Percentiles rank a stretch among this genome's conserved stretches.
Conservation (phyloP, 1,284 basidiomycete species). For the Laetiporus sulphureus region DNA sequence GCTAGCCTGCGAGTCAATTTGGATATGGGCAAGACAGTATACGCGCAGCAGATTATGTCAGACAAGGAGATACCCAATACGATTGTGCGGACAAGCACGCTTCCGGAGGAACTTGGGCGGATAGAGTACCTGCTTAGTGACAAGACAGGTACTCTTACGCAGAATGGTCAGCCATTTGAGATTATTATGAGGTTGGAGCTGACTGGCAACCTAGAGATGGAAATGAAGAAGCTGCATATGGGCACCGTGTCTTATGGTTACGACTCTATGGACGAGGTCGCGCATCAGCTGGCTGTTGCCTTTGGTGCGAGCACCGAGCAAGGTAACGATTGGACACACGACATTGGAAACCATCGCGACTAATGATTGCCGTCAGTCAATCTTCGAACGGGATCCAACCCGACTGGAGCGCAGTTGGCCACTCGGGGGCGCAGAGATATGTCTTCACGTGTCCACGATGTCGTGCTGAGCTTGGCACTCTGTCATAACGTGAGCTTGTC, state of each 20-base stretch:
- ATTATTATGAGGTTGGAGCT: background rate
- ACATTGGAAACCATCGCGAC: background rate
- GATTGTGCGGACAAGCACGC: constrained; percentile 93
- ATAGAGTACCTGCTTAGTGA: constrained; percentile 96
- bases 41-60: constrained; percentile 91
- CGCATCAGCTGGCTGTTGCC: constrained; percentile 78
- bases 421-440: constrained; percentile 89
- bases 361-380: constrained; percentile 28
- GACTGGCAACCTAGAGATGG: constrained; percentile 76
- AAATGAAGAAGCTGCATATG: constrained; percentile 98
- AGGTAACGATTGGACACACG: constrained; percentile 21
- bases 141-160: constrained; percentile 96
- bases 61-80: constrained; percentile 92
- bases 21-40: constrained; percentile 99
- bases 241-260: constrained; percentile 96
- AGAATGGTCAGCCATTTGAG: constrained; percentile 67
- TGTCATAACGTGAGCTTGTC: constrained; percentile 95
- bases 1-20: constrained; percentile 93
- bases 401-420: constrained; percentile 76
- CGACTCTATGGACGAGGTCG: constrained; percentile 98
- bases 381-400: constrained; percentile 39
- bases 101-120: constrained; percentile 94
- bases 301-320: constrained; percentile 61
- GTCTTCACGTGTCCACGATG: constrained; percentile 91
- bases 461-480: constrained; percentile 87